A percentile compares a stretch with the other conserved stretches of the same genome.
Conservation (phyloP, 495 filamentous ascomycete species). For the Rostrohypoxylon terebratum region DNA sequence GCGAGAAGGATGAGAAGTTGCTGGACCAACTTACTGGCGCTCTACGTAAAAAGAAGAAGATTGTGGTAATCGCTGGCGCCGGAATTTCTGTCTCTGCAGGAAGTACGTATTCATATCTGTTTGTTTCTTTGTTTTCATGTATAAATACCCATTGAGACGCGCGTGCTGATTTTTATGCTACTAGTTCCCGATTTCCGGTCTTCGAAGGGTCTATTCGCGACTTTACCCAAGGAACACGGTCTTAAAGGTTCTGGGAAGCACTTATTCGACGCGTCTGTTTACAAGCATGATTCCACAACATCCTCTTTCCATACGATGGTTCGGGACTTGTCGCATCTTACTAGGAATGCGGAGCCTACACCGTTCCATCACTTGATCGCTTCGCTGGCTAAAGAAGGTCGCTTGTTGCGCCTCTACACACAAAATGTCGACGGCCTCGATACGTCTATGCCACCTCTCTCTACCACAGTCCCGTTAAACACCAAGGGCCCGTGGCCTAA, state of each 20-base stretch:
- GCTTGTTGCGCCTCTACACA: conserved; percentile 90
- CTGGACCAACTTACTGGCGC: conserved; percentile 77
- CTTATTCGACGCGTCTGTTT: conserved; percentile 96
- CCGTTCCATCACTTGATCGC: conserved; percentile 94
- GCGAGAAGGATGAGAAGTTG: conserved; percentile 60
- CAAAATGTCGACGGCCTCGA: conserved; percentile 98
- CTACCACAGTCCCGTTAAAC: conserved; percentile 76
- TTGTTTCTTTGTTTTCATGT: no score
- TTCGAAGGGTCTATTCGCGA: conserved; percentile 84
- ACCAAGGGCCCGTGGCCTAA: conserved; percentile 90
- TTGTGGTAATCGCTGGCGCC: conserved; percentile 95
- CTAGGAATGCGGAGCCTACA: conserved; percentile 80
- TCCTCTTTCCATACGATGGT: conserved; percentile 96
- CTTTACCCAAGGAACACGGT: conserved; percentile 84
- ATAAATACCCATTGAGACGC: conserved; percentile 6
- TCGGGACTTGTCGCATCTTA: conserved; percentile 81
- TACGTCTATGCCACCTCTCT: conserved; percentile 81
- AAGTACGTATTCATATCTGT: conserved; percentile 69
- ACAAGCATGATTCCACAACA: conserved; percentile 87
- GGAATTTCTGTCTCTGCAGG: conserved; percentile 97
- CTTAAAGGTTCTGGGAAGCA: conserved; percentile 94
- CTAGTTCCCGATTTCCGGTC: conserved; percentile 97
- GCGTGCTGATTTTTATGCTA: conserved; percentile 42
- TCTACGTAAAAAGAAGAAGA: conserved; percentile 91
- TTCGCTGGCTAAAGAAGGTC: conserved; percentile 86